A percentile compares a stretch with the other conserved stretches of the same genome.
These are phyloP conservation scores for Phellinidium pouzarii DNA, from an alignment of 1,284 basidiomycete species.

Conservation along the genomic window DNA sequence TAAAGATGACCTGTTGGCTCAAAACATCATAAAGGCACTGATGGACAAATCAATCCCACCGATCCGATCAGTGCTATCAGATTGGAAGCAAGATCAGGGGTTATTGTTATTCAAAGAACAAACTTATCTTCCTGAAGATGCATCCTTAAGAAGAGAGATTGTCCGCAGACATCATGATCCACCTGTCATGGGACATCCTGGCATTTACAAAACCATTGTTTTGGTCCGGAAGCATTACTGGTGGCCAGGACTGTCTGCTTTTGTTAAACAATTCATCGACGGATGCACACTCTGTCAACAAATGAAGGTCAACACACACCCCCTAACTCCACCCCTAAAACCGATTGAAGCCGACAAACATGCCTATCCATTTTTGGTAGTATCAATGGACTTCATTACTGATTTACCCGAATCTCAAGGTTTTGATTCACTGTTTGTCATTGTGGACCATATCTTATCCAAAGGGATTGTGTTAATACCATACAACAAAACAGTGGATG, in stretches of 20 bases:
- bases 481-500: conserved; percentile 24
- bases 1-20: too few species aligned
- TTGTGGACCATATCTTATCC: conserved; percentile 30
- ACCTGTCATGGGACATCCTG: conserved; percentile 27
- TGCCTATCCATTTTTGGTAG: conserved; percentile 20
- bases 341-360: conserved; percentile 18
- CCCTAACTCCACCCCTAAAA: conserved; percentile 10
- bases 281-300: conserved; percentile 20
- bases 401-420: conserved; percentile 30
- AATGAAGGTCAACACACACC: conserved; percentile 16
- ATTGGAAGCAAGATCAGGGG: conserved; percentile 16
- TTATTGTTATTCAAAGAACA: conserved; percentile 8
- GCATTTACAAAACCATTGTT: conserved; percentile 27
- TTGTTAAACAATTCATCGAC: conserved; percentile 21
- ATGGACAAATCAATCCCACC: too few species aligned
- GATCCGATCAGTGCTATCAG: not conserved
- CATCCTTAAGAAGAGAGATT: conserved; percentile 7
- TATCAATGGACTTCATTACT: conserved; percentile 21
- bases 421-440: conserved; percentile 31
- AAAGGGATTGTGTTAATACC: conserved; percentile 29
- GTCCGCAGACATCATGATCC: conserved; percentile 16
- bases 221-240: conserved; percentile 21
- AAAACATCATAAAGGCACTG: too few species aligned
- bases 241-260: conserved; percentile 22
- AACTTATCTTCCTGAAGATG: conserved; percentile 9